Evolutionary conservation across 345 rosid species (phyloP).

Genomic region (Microthlaspi erraticum): DNA sequence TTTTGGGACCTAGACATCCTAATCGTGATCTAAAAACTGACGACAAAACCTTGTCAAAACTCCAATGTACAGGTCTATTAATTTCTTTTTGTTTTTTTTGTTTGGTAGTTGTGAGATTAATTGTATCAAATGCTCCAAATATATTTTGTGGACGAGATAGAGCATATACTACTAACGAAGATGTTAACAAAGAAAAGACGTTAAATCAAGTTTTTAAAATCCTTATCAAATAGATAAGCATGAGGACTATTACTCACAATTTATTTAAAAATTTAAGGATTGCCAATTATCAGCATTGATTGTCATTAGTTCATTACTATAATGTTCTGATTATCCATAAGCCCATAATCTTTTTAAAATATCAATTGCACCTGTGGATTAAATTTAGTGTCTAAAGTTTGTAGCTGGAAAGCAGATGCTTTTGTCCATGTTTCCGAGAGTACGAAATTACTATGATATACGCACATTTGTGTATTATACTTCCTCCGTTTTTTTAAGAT

Average conservation of each 20-base stretch:
- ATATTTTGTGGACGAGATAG: not conserved
- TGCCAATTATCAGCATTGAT: not conserved
- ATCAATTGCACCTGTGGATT: slow-evolving; percentile 33
- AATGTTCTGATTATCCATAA: slow-evolving; percentile 11
- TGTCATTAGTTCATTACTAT: too few relatives aligned
- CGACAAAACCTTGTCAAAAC: slow-evolving; percentile 29
- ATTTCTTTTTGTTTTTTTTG: not conserved
- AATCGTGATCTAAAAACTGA: slow-evolving; percentile 34
- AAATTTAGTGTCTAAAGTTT: slow-evolving; percentile 40
- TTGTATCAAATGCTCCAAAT: not conserved
- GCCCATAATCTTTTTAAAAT: slow-evolving; percentile 29
- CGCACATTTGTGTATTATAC: slow-evolving; percentile 21
- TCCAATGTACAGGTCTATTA: not conserved
- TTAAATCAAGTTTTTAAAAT: slow-evolving; percentile 12
- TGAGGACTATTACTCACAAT: not conserved
- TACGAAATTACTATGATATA: slow-evolving; percentile 33
- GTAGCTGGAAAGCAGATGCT: slow-evolving; percentile 48
- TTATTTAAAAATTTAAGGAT: not conserved
- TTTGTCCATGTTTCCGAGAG: slow-evolving; percentile 48
- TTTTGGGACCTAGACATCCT: slow-evolving; percentile 34
- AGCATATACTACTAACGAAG: not conserved
- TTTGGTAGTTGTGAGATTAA: not conserved
- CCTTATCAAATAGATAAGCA: slow-evolving; percentile 17
- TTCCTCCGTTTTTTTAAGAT: too few relatives aligned
- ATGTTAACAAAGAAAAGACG: not conserved